Conservation (phyloP, 352 stramenopile species). For the Phytophthora lateralis region DNA sequence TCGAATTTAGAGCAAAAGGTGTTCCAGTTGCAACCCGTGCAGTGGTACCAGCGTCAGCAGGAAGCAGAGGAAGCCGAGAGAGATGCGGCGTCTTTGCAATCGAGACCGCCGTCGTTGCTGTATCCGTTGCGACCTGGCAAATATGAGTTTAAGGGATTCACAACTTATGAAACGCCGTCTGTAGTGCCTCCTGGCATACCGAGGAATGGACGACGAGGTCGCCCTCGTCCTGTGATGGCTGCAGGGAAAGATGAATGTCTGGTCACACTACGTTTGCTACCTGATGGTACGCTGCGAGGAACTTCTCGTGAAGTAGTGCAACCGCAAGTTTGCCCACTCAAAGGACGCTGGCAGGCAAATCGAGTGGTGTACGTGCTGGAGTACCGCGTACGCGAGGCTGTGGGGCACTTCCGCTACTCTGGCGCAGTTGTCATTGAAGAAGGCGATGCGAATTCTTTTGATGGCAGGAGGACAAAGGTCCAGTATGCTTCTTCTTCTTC, state of each 20-base stretch:
- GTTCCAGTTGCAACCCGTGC: conserved; percentile 37
- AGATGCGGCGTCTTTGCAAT: conserved; percentile 18
- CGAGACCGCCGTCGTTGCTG: conserved; percentile 33
- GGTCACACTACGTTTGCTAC: conserved; percentile 62
- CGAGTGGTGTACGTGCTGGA: conserved; percentile 63
- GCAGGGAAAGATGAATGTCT: conserved; percentile 60
- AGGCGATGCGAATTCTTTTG: conserved; percentile 4
- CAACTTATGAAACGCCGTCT: conserved; percentile 40
- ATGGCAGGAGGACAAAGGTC: conserved; percentile 9
- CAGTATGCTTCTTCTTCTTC: conserved; percentile 1
- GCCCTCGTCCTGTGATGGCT: conserved; percentile 13
- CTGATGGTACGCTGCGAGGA: conserved; percentile 55
- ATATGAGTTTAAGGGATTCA: conserved; percentile 73
- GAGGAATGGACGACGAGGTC: conserved; percentile 19
- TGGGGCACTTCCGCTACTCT: conserved; percentile 68
- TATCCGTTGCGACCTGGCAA: conserved; percentile 61
- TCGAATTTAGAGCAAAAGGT: conserved; percentile 15
- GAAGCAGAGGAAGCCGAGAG: conserved; percentile 19
- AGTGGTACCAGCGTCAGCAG: conserved; percentile 30
- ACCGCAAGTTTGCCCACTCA: conserved; percentile 58
- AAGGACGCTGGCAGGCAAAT: conserved; percentile 60
- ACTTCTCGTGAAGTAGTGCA: conserved; percentile 66
- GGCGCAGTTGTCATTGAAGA: conserved; percentile 44
- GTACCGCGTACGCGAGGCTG: conserved; percentile 67
- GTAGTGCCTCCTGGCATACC: conserved; percentile 1